Base-by-base conservation (phyloP, 1,284 basidiomycete genomes). In the Phylloporus sp. region DNA sequence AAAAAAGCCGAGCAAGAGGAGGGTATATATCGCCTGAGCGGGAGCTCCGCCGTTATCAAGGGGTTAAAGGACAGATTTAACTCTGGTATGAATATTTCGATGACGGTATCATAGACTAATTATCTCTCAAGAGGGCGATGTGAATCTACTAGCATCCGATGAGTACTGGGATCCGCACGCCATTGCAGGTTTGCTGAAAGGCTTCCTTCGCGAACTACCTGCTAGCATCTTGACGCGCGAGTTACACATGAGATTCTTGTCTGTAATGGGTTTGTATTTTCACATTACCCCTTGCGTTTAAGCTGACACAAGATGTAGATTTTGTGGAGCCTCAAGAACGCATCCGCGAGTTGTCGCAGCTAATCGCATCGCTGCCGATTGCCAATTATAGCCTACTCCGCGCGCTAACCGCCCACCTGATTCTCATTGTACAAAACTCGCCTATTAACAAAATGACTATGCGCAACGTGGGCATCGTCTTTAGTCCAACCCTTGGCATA, bases 381-480 rank as follows among this genome's bases (percentile, higher is more conserved):
- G 90, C 94, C 72, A 99, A 99, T 81, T 99, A 99, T 80, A 94
- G 93, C 68, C 85, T 99, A 37, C 88, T 99, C 62, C 92, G 97
- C 27, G 95, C 96, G 11, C 86, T 99, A 63, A 96, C 94, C 17
- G 94, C 96, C n/a, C 97, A 99, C 80, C 85, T 99, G 66, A 98
- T 98, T 76, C 87, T 97, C 65, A 94, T 99, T 74, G 96, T 98
- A 59, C 92, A 96, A 80, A 96, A 98, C 78, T 89, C 95, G 23
- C 79, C 88, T 57, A 84, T 93, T 68, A 99, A 99, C 89, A 99
- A 98, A 86, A 99, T 99, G 98, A 98, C 94, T 57, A 92, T 99
- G 89, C 91, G 97, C 45, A 99, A 99, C 78, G 95, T 99, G 37
- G 96, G 97, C 27, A 99, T 99, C 70, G 97, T 99, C 39, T 98